phyloP scores from a whole-genome alignment of 208 protist species.

The Lotmaria passim region DNA sequence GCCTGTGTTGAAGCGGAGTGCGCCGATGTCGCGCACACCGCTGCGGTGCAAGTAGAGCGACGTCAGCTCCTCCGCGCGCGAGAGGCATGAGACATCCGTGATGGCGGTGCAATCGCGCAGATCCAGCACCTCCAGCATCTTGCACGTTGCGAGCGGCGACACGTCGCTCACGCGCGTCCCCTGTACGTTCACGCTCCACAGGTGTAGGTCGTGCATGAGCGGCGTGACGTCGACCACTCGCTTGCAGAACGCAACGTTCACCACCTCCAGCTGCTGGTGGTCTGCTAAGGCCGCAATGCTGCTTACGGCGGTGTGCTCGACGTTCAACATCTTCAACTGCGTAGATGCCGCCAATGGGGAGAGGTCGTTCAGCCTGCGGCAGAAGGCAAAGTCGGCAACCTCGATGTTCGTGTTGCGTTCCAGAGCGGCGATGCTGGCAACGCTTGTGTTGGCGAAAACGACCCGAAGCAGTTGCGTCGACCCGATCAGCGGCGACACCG shows the following conservation, averaged over 20 bases:
- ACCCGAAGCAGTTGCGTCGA: conserved; percentile 12
- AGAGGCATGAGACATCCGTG: conserved; percentile 15
- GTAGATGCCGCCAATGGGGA: background rate
- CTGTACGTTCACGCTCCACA: conserved; percentile 9
- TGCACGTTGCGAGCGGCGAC: conserved; percentile 4
- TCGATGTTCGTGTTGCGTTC: conserved; percentile 7
- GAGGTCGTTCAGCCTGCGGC: conserved; percentile 5
- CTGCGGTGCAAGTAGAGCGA: conserved; percentile 14
- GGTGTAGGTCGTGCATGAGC: conserved; percentile 2
- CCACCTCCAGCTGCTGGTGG: background rate
- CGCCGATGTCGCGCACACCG: conserved; percentile 5
- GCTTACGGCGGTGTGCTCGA: conserved; percentile 9
- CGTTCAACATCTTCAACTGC: conserved; percentile 4
- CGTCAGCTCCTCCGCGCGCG: background rate
- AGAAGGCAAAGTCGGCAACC: conserved; percentile 23
- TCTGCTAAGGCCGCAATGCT: background rate
- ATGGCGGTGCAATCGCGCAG: conserved; percentile 14
- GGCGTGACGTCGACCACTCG: background rate
- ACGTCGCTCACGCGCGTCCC: conserved; percentile 5
- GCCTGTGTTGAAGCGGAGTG: conserved; percentile 11
- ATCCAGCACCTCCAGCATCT: conserved; percentile 16
- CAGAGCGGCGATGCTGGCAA: conserved; percentile 9
- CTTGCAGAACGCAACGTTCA: conserved; percentile 14
- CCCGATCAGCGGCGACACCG: background rate
- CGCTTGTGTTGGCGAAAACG: conserved; percentile 4